Conservation (phyloP, 148 eudicot genomes). For the Talinum fruticosum region DNA sequence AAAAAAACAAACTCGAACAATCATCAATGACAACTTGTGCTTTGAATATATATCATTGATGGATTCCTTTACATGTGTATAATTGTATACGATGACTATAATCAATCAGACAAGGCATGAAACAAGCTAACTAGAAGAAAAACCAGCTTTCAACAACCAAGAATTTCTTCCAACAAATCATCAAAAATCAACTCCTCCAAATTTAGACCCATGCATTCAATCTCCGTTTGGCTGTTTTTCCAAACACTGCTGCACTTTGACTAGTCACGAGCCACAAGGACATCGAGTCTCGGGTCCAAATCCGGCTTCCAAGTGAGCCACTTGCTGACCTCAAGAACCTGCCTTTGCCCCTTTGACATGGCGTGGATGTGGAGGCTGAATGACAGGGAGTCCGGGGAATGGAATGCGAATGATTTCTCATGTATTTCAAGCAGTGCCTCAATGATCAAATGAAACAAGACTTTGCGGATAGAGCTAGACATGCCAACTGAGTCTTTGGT, state of each 20-base stretch:
- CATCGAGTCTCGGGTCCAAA: conserved; percentile 36
- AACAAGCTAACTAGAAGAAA: neutral
- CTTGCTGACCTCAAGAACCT: conserved; percentile 38
- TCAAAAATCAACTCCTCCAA: conserved; percentile 62
- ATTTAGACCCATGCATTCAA: conserved; percentile 54
- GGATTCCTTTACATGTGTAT: neutral
- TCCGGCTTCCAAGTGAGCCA: conserved; percentile 32
- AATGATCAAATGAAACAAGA: conserved; percentile 61
- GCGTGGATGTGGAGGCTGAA: conserved; percentile 41
- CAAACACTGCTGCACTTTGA: conserved; percentile 40
- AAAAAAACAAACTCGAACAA: too few species aligned
- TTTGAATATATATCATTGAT: too few species aligned
- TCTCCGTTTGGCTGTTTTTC: conserved; percentile 74
- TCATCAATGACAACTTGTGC: neutral
- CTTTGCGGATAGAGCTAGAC: conserved; percentile 33
- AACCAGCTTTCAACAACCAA: conserved; percentile 7
- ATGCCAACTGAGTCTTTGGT: conserved; percentile 18
- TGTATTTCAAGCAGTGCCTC: conserved; percentile 51
- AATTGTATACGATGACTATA: neutral
- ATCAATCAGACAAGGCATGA: neutral
- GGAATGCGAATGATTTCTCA: conserved; percentile 53
- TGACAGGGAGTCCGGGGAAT: conserved; percentile 56
- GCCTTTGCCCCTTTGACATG: conserved; percentile 27
- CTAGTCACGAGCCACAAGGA: conserved; percentile 45
- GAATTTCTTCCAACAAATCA: conserved; percentile 56